Percentiles rank a stretch among this genome's conserved stretches.
These are phyloP conservation scores for Capronia americana DNA, from an alignment of 2,329 filamentous ascomycete genomes.

Conservation along the genomic window DNA sequence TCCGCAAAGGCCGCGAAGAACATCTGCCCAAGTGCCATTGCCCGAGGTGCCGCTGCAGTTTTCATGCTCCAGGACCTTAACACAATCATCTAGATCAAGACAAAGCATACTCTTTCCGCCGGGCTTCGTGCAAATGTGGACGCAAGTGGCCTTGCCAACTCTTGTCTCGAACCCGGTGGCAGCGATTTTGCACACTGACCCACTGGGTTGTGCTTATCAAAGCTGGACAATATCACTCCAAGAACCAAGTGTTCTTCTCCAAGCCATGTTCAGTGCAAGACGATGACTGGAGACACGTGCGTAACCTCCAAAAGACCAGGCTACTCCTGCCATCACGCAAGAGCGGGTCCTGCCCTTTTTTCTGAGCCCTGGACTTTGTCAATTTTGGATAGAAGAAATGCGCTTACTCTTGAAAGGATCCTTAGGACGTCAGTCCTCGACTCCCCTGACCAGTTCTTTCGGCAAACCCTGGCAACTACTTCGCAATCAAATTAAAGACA, in stretches of 20 bases:
- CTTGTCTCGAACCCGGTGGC: conserved; percentile 29
- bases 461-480: conserved; percentile 21
- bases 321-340: conserved; percentile 24
- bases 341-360: conserved; percentile 11
- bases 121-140: conserved; percentile 9
- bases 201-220: conserved; percentile 23
- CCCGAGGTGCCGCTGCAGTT: conserved; percentile 2
- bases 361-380: conserved; percentile 2
- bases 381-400: conserved; percentile 19
- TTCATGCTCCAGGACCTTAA: conserved; percentile 24
- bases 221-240: conserved; percentile 31
- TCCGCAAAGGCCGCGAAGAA: conserved; percentile 27
- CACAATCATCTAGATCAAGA: conserved; percentile 31
- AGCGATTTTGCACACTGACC: conserved; percentile 17
- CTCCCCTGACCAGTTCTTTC: conserved; percentile 19
- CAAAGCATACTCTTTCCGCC: conserved; percentile 23
- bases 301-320: conserved; percentile 30
- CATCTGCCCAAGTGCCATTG: conserved; percentile 1
- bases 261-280: conserved; percentile 27
- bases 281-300: conserved; percentile 31
- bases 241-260: conserved; percentile 31
- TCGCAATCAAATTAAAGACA: conserved; percentile 18
- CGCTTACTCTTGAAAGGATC: conserved; percentile 31
- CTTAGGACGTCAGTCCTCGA: conserved; percentile 25
- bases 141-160: conserved; percentile 29